phyloP scores from a whole-genome alignment of 768 basidiomycete genomes.

The Amanita phalloides region DNA sequence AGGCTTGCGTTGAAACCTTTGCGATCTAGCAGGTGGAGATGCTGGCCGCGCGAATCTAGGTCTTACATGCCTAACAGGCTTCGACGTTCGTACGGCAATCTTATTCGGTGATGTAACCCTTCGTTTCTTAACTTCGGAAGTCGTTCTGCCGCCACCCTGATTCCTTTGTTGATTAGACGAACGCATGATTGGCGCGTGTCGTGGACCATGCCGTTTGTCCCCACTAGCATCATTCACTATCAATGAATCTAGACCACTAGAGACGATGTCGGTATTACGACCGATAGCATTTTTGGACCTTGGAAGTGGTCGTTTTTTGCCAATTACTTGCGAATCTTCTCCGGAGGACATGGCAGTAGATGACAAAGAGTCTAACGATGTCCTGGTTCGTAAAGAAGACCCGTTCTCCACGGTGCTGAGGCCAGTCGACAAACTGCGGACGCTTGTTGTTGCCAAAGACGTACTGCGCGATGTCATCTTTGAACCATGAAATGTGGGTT shows the following conservation, averaged over 20 bases:
- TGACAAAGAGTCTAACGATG: conserved; percentile 30
- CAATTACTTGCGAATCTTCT: conserved; percentile 25
- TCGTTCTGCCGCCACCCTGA: neutral
- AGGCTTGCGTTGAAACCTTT: neutral
- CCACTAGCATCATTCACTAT: neutral
- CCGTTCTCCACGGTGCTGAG: conserved; percentile 27
- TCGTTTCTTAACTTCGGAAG: conserved; percentile 21
- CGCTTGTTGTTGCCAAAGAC: neutral
- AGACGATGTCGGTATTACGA: conserved; percentile 7
- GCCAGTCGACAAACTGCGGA: conserved; percentile 21
- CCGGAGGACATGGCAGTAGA: conserved; percentile 19
- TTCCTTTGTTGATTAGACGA: neutral
- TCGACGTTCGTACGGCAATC: conserved; percentile 7
- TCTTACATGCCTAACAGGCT: conserved; percentile 9
- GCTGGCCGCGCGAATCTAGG: conserved; percentile 9
- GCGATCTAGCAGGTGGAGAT: neutral
- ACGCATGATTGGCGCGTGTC: conserved; percentile 1
- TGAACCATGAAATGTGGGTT: neutral
- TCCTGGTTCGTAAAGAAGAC: conserved; percentile 25
- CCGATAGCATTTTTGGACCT: conserved; percentile 10
- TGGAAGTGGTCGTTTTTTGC: conserved; percentile 30
- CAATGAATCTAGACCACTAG: neutral
- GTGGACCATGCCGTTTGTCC: neutral
- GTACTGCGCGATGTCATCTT: neutral
- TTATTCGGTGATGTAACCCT: conserved; percentile 16